Conservation (phyloP, 2,329 filamentous ascomycete genomes). For the Ophidiomyces ophidiicola region DNA sequence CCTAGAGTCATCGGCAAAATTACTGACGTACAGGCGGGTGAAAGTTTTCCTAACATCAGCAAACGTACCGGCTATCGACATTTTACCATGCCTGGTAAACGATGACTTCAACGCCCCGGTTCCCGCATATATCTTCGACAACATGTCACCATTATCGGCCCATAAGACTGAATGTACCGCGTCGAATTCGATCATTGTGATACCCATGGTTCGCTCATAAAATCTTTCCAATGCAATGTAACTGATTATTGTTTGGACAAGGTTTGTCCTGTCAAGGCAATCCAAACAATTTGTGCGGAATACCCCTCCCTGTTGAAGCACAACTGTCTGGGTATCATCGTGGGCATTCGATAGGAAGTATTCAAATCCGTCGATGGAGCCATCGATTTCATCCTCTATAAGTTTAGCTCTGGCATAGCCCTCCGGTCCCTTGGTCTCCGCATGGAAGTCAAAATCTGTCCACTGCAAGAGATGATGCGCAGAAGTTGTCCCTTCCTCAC, state of each 20-base stretch:
- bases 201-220: conserved; percentile 57
- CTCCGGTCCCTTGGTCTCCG: conserved; percentile 71
- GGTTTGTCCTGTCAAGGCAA: conserved; percentile 87
- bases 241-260: conserved; percentile 91
- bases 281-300: conserved; percentile 95
- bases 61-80: conserved; percentile 83
- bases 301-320: conserved; percentile 86
- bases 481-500: conserved; percentile 40
- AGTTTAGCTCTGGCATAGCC: conserved; percentile 85
- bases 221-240: conserved; percentile 86
- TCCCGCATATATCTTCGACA: conserved; percentile 92
- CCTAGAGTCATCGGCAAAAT: conserved; percentile 83
- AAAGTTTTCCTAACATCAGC: conserved; percentile 94
- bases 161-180: conserved; percentile 83
- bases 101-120: conserved; percentile 93
- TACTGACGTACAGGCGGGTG: conserved; percentile 91
- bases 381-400: conserved; percentile 65
- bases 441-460: conserved; percentile 94
- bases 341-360: conserved; percentile 72
- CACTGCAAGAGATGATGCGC: conserved; percentile 65
- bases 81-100: conserved; percentile 87
- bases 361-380: conserved; percentile 76
- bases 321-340: conserved; percentile 43
- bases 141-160: conserved; percentile 91
- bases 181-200: conserved; percentile 71